phyloP scores from a whole-genome alignment of 106 monocot genomes.

The Vanilla planifolia region DNA sequence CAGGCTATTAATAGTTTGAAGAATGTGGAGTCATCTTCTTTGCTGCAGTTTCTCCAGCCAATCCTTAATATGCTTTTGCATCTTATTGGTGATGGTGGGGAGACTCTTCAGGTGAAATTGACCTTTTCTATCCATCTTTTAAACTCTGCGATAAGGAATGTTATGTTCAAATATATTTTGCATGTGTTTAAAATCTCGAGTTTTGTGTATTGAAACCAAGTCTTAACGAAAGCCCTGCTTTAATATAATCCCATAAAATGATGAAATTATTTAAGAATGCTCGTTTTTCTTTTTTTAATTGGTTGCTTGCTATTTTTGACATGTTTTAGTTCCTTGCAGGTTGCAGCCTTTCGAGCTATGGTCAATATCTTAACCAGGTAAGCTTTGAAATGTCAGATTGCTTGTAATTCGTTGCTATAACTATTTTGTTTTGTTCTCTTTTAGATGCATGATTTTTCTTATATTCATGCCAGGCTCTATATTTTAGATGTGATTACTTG shows the following conservation, averaged over 20 bases:
- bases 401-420: too few species aligned
- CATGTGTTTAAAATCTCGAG: background rate
- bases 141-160: background rate
- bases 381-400: too few species aligned
- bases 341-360: constrained; percentile 99
- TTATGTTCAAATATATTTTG: background rate
- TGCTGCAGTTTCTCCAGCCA: constrained; percentile 97
- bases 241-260: too few species aligned
- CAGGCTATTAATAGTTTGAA: constrained; percentile 99
- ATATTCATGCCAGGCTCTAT: too few species aligned
- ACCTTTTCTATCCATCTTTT: background rate
- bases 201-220: background rate
- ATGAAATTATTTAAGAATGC: too few species aligned
- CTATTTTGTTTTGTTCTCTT: too few species aligned
- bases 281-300: background rate
- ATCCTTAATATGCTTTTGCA: constrained; percentile 99
- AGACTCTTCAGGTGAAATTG: constrained; percentile 87
- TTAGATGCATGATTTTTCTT: too few species aligned
- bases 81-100: constrained; percentile 98
- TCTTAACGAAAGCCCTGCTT: too few species aligned
- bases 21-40: constrained; percentile 95
- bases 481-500: too few species aligned
- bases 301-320: background rate
- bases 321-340: constrained; percentile 36
- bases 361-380: constrained; percentile 98